Evolutionary conservation across 352 stramenopile genomes (phyloP), one percentile per base, ranked within the genome.

Genomic region (Phytophthora megakarya): DNA sequence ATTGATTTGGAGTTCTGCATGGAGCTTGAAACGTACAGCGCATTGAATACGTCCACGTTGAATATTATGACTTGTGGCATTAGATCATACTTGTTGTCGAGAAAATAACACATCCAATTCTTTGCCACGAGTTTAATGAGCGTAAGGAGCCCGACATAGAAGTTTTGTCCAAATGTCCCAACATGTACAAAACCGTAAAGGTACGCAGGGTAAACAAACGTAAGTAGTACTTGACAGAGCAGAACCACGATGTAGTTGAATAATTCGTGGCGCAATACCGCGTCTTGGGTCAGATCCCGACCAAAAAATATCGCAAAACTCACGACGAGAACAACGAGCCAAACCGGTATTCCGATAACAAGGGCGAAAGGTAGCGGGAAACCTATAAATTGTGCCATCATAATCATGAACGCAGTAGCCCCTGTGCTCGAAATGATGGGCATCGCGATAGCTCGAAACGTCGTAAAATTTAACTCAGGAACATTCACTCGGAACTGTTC

Each of bases 311-410:
- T 39, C 1, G 40, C 19, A 8, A 70, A 73, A 25, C 54, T 52
- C 2, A 58, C n/a, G n/a, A 64, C 22, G 5, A 80, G 11, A 5
- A 73, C 46, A 1, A 44, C 42, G 0, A 63, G 44, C 60, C 61
- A 81, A 1, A 50, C 39, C 0, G 62, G 62, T 3, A 70, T 68
- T 1, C 55, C 72, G 1, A 75, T n/a, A 5, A 69, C 50, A 10
- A 76, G 16, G 5, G 59, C 54, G 44, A 88, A 85, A 1, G 76
- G 73, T 18, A 84, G 37, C 3, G 78, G 76, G 22, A 81, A 82
- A 1, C 74, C 72, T 32, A 83, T 61, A 4, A 61, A 23, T 10
- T 28, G n/a, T 1, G 74, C 48, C 37, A 80, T 65, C 15, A 60
- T 8, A 18, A 70, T 76, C 48, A 71, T 67, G 16, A 63, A 73